phyloP scores from a whole-genome alignment of 345 rosid species.

The Populus ilicifolia region DNA sequence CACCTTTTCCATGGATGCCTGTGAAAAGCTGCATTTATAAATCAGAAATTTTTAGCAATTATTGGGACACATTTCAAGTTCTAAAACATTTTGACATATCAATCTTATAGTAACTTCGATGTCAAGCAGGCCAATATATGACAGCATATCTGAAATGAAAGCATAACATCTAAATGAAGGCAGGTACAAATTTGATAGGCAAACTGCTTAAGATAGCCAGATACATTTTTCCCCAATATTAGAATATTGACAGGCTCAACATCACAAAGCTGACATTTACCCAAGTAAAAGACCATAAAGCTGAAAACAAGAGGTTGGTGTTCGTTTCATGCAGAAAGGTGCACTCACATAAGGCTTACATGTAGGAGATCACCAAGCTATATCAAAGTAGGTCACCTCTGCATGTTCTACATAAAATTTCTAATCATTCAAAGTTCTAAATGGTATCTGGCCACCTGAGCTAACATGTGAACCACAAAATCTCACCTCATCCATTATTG shows the following conservation, averaged over 20 bases:
- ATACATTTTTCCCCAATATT: background rate
- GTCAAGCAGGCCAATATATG: background rate
- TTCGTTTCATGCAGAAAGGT: background rate
- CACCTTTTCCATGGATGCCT: slow-evolving; percentile 70
- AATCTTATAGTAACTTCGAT: background rate
- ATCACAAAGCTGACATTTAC: background rate
- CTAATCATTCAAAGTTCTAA: background rate
- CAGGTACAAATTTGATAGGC: background rate
- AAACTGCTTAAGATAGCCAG: background rate
- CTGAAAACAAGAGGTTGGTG: background rate
- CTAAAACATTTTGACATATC: background rate
- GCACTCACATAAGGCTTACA: background rate
- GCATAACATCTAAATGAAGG: background rate
- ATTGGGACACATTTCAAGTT: background rate
- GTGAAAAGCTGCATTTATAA: slow-evolving; percentile 62
- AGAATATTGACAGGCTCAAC: background rate
- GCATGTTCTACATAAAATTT: background rate
- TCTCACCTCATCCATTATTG: slow-evolving; percentile 87
- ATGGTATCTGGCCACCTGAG: background rate
- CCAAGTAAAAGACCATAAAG: background rate
- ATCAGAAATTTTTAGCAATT: slow-evolving; percentile 2
- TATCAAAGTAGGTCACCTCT: background rate
- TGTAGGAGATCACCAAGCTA: background rate
- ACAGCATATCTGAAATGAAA: background rate
- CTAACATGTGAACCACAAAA: background rate